phyloP scores from a whole-genome alignment of 1,284 basidiomycete species.

The Psilocybe mexicana region DNA sequence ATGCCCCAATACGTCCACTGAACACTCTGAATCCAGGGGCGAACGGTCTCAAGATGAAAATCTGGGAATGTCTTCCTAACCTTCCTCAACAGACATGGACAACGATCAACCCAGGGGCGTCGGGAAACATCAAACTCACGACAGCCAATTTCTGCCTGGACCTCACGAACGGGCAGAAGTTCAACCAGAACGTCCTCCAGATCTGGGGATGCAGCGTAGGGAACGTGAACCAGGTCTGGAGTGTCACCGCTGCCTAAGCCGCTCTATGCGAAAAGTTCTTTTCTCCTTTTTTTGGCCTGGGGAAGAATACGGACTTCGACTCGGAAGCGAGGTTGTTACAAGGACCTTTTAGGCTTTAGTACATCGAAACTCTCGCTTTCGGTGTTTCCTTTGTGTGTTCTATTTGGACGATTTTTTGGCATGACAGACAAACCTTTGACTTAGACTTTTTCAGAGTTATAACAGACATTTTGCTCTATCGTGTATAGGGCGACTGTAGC shows the following conservation, averaged over 20 bases:
- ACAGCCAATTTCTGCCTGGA: background rate
- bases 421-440: too few relatives aligned
- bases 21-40: background rate
- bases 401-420: too few relatives aligned
- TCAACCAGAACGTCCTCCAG: background rate
- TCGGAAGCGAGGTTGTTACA: too few relatives aligned
- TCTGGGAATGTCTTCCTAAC: slow-evolving; percentile 11
- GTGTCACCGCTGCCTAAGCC: background rate
- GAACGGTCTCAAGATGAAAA: slow-evolving; percentile 11
- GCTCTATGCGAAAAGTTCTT: background rate
- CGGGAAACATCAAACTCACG: slow-evolving; percentile 8
- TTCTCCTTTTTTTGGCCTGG: background rate
- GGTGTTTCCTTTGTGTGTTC: too few relatives aligned
- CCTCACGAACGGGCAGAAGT: background rate
- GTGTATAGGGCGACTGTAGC: too few relatives aligned
- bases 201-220: background rate
- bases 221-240: background rate
- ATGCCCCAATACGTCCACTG: background rate
- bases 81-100: slow-evolving; percentile 11
- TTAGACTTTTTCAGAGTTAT: too few relatives aligned
- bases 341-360: too few relatives aligned
- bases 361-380: too few relatives aligned
- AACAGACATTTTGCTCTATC: too few relatives aligned
- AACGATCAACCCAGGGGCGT: slow-evolving; percentile 1
- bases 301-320: too few relatives aligned